These are phyloP conservation scores for Plasmodium yoelii DNA, from an alignment of 169 alveolate species.

Conservation along the genomic window DNA sequence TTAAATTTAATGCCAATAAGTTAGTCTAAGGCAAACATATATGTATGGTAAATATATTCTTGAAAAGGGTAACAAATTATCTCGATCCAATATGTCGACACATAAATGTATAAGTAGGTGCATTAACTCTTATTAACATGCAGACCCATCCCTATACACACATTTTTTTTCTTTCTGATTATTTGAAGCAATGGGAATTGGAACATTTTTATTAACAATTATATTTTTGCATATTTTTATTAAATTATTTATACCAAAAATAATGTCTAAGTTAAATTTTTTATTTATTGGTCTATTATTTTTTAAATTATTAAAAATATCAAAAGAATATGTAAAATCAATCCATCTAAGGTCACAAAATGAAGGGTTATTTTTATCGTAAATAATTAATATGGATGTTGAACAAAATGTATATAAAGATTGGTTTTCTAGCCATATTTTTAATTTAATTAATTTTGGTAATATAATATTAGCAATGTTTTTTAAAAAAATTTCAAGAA, in stretches of 20 bases:
- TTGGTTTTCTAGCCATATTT: conserved; percentile 65
- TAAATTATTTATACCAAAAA: conserved; percentile 66
- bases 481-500: conserved; percentile 36
- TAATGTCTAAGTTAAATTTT: conserved; percentile 23
- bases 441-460: conserved; percentile 42
- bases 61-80: no score
- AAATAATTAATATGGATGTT: conserved; percentile 59
- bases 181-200: conserved; percentile 7
- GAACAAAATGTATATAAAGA: conserved; percentile 57
- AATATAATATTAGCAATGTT: conserved; percentile 26
- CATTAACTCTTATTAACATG: no score
- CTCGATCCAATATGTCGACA: no score
- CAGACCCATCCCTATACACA: no score
- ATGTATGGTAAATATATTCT: no score
- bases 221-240: conserved; percentile 64
- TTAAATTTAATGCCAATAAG: no score
- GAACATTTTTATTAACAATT: conserved; percentile 1
- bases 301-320: not conserved
- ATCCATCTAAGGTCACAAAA: conserved; percentile 70
- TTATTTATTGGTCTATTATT: not conserved
- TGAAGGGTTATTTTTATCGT: conserved; percentile 42
- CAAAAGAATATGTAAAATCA: conserved; percentile 66
- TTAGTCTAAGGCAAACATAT: no score
- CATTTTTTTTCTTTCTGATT: no score
- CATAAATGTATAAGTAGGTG: no score